phyloP scores from a whole-genome alignment of 352 stramenopile genomes.

The Phytophthora citricola region DNA sequence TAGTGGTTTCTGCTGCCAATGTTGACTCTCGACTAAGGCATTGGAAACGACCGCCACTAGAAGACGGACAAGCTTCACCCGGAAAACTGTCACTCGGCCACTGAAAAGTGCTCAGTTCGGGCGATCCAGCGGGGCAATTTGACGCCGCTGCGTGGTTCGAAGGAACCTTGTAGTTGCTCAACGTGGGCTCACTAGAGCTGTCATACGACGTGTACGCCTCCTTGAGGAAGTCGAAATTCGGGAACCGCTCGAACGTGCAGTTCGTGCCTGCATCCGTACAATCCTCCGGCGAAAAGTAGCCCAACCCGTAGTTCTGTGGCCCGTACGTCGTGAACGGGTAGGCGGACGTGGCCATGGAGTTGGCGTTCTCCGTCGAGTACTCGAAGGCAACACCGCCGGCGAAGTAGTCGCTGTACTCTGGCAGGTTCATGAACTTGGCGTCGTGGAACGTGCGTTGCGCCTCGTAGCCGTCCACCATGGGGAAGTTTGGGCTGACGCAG shows the following conservation, averaged over 20 bases:
- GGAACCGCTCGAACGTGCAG: conserved; percentile 67
- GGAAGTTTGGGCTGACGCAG: conserved; percentile 34
- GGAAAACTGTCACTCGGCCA: conserved; percentile 11
- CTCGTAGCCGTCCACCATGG: conserved; percentile 65
- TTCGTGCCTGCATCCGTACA: conserved; percentile 53
- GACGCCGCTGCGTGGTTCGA: conserved; percentile 27
- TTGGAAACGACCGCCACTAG: conserved; percentile 6
- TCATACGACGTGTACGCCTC: conserved; percentile 49
- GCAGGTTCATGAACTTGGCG: conserved; percentile 61
- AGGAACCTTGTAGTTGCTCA: conserved; percentile 33
- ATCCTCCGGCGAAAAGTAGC: conserved; percentile 70
- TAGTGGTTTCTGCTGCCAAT: neutral
- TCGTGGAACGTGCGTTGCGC: conserved; percentile 83
- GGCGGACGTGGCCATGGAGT: conserved; percentile 55
- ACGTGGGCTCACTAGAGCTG: conserved; percentile 37
- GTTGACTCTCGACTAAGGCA: conserved; percentile 2
- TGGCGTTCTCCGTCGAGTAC: conserved; percentile 83
- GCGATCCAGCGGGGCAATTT: conserved; percentile 20
- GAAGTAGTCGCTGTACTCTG: conserved; percentile 62
- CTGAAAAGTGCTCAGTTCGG: conserved; percentile 3
- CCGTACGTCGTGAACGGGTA: conserved; percentile 77
- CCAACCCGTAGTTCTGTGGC: conserved; percentile 79
- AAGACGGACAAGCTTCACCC: conserved; percentile 17
- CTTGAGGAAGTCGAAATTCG: conserved; percentile 70
- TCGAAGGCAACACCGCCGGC: conserved; percentile 77